Base-by-base conservation (phyloP, 441 rosid species). In the Euphorbia schlechtendalii region DNA sequence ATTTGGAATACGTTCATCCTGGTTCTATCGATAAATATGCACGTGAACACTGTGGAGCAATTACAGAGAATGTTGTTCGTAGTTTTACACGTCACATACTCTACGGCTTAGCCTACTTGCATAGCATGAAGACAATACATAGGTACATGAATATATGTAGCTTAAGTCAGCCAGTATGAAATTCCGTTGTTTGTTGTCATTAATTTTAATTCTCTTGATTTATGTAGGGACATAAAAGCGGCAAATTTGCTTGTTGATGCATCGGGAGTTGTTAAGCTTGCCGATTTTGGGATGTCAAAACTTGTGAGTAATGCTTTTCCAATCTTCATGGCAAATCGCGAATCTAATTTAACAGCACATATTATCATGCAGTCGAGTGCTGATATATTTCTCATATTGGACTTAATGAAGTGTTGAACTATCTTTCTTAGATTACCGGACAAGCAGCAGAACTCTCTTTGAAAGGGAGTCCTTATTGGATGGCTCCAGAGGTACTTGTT, bases 1-100 rank as follows among this genome's bases (percentile, higher is more conserved):
- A 86, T 73, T 70, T 93, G 78, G 99, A 93, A 79, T 84, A 84
- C 68, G 90, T 90, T 69, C 83, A 90, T 79, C 99, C 99, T 28
- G 97, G 99, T 52, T 88, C 99, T n/a, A 87, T 93, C 63, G 87
- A 78, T 75, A 93, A 74, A 71, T 93, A 86, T 70, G 79, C 81
- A 52, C 86, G 78, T 25, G 99, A 93, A 27, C 99, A 88, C 72
- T 76, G 90, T 64, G 89, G 87, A 56, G 88, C 83, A 69, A 87
- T 93, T 66, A 84, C 99, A 49, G 99, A 90, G 75, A 82, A 96
- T 22, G 85, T 93, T 73, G 83, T 90, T 53, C 97, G 99, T 53
- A 82, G 84, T 75, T 93, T 93, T 70, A 90, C 98, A 64, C 96
- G 97, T 60, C 99, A 93, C 72, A 93, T 90, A 74, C 80, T 90